Percentiles rank a stretch among this genome's conserved stretches.
These are phyloP conservation scores for Pseudocercospora vitis DNA, from an alignment of 2,329 filamentous ascomycete genomes.

Conservation along the genomic window DNA sequence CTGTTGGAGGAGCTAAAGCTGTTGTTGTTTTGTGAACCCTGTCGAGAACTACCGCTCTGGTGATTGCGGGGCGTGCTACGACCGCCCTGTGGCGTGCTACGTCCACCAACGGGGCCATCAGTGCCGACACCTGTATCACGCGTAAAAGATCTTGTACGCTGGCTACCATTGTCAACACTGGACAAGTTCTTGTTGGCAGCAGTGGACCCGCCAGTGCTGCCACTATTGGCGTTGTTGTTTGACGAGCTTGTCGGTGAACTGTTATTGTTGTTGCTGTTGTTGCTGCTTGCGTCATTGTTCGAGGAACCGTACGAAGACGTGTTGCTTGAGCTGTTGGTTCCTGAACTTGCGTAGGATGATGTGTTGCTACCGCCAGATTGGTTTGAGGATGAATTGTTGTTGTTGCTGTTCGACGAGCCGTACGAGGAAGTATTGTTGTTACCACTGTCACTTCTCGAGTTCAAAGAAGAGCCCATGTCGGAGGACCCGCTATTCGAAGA, in stretches of 20 bases:
- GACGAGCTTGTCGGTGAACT: neutral
- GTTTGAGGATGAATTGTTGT: too few species aligned
- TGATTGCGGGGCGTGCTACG: neutral
- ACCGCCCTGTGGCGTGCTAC: neutral
- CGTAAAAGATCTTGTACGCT: constrained; percentile 15
- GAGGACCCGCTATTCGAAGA: constrained; percentile 8
- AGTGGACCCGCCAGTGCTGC: neutral
- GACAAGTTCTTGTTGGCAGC: neutral
- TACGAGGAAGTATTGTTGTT: constrained; percentile 8
- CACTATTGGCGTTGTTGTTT: neutral
- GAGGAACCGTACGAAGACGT: neutral
- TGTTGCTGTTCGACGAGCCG: constrained; percentile 14
- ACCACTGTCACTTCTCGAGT: neutral
- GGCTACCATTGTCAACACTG: constrained; percentile 8
- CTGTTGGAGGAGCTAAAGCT: neutral
- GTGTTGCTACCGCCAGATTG: neutral
- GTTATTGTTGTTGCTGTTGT: constrained; percentile 7
- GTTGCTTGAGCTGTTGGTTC: neutral
- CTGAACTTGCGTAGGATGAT: constrained; percentile 7
- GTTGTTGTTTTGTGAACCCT: constrained; percentile 1
- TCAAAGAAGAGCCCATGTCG: neutral
- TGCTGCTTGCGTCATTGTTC: constrained; percentile 8
- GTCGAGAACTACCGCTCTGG: constrained; percentile 9
- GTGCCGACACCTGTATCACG: constrained; percentile 17
- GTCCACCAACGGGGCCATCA: constrained; percentile 7